A percentile compares a stretch with the other conserved stretches of the same genome.
These are phyloP conservation scores for Echria macrotheca DNA, from an alignment of 495 filamentous ascomycete species.

Conservation along the genomic window DNA sequence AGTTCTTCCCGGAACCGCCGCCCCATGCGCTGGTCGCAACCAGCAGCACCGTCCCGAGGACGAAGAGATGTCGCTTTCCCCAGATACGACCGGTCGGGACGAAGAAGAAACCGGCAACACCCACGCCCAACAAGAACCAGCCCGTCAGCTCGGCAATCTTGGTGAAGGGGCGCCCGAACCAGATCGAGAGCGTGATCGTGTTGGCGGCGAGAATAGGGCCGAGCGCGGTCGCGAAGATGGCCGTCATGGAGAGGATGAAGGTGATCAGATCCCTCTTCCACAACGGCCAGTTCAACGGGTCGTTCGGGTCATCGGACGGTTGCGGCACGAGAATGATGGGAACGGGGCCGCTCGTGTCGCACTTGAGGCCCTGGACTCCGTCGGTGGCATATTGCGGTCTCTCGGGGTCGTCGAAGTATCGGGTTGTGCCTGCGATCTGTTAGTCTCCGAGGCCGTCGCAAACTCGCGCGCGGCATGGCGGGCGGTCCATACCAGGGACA, in stretches of 20 bases:
- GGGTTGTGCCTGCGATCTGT: constrained; percentile 50
- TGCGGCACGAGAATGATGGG: constrained; percentile 76
- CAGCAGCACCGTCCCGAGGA: constrained; percentile 71
- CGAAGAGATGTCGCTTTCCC: constrained; percentile 85
- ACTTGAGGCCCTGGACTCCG: constrained; percentile 53
- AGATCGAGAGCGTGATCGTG: constrained; percentile 62
- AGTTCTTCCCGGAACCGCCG: constrained; percentile 60
- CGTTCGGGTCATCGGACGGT: constrained; percentile 75
- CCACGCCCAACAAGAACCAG: constrained; percentile 80
- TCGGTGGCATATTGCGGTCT: constrained; percentile 37
- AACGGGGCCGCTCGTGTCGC: constrained; percentile 58
- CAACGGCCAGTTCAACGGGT: constrained; percentile 81
- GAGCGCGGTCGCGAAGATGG: constrained; percentile 74
- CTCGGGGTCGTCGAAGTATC: constrained; percentile 55
- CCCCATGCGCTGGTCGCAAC: constrained; percentile 71
- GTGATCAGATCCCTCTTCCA: constrained; percentile 82
- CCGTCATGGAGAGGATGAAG: constrained; percentile 66
- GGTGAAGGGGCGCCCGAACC: constrained; percentile 55
- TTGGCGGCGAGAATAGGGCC: constrained; percentile 85
- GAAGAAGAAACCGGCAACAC: constrained; percentile 71
- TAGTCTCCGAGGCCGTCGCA: not conserved
- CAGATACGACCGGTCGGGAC: constrained; percentile 85
- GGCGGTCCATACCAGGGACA: constrained; percentile 60
- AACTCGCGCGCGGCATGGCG: not conserved
- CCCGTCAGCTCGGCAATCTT: constrained; percentile 77